A percentile compares a stretch with the other conserved stretches of the same genome.
Evolutionary conservation across 768 basidiomycete genomes (phyloP).

Genomic region (Dacryopinax spathularia): DNA sequence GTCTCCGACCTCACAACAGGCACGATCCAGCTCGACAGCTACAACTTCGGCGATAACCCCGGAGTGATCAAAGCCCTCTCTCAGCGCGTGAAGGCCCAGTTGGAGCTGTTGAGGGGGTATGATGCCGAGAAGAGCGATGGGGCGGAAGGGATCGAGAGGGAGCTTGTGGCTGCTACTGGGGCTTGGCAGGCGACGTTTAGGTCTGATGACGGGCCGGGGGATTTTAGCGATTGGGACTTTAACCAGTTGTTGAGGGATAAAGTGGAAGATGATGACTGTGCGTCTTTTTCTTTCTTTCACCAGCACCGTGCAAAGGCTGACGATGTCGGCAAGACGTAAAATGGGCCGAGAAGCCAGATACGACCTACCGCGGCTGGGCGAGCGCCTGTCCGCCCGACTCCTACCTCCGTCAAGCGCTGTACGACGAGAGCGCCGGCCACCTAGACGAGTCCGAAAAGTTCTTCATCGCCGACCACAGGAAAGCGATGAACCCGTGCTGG

Average conservation of each 20-base stretch:
- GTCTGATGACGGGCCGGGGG: not conserved
- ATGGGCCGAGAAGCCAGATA: not conserved
- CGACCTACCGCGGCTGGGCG: not conserved
- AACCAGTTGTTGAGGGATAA: not conserved
- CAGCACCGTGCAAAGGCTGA: not conserved
- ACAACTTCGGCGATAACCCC: not conserved
- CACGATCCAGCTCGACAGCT: not conserved
- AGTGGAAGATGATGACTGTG: not conserved
- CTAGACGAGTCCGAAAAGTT: not conserved
- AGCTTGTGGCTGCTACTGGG: not conserved
- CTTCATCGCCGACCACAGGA: constrained; percentile 1
- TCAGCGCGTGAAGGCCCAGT: not conserved
- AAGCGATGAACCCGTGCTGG: constrained; percentile 21
- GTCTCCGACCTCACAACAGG: not conserved
- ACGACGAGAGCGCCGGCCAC: not conserved
- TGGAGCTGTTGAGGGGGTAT: not conserved
- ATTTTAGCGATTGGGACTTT: not conserved
- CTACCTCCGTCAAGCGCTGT: not conserved
- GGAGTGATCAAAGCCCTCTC: not conserved
- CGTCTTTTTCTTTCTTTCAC: not conserved
- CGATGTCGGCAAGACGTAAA: not conserved
- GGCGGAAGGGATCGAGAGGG: not conserved
- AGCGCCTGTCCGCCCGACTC: not conserved
- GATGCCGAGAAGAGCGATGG: not conserved
- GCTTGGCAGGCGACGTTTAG: not conserved